phyloP scores from a whole-genome alignment of 2,329 filamentous ascomycete species.

The Piedraia hortae region DNA sequence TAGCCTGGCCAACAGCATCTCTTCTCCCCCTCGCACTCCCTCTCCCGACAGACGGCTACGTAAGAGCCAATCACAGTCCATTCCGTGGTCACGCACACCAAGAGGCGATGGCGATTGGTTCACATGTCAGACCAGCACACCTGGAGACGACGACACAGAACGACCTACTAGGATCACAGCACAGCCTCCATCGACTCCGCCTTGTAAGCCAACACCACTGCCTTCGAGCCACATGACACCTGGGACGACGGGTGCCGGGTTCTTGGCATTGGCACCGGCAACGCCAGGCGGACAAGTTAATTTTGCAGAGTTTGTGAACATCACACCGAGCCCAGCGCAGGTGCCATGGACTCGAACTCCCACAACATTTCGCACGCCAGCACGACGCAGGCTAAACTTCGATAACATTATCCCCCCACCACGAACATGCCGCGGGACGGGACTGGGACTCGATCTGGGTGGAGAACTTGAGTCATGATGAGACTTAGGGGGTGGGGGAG shows the following conservation, averaged over 20 bases:
- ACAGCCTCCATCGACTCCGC: slow-evolving; percentile 22
- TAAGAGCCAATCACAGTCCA: slow-evolving; percentile 13
- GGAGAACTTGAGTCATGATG: slow-evolving; percentile 26
- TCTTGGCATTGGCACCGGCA: slow-evolving; percentile 32
- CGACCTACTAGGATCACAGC: slow-evolving; percentile 52
- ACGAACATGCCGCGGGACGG: slow-evolving; percentile 18
- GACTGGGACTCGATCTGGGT: slow-evolving; percentile 37
- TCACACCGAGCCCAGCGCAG: slow-evolving; percentile 85
- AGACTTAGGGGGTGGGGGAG: no score
- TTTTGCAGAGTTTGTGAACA: slow-evolving; percentile 91
- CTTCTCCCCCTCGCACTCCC: slow-evolving; percentile 71
- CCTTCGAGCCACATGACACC: slow-evolving; percentile 78
- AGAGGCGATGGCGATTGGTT: no score
- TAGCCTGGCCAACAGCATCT: slow-evolving; percentile 26
- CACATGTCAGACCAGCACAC: no score
- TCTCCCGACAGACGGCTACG: slow-evolving; percentile 21
- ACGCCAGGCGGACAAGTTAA: slow-evolving; percentile 75
- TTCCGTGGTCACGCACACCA: slow-evolving; percentile 19
- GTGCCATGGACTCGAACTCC: slow-evolving; percentile 44
- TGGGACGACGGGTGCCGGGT: slow-evolving; percentile 28
- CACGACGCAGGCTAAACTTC: slow-evolving; percentile 57
- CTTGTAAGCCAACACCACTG: slow-evolving; percentile 27
- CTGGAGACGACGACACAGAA: slow-evolving; percentile 56
- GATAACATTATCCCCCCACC: slow-evolving; percentile 37
- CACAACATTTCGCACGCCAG: slow-evolving; percentile 37